These are phyloP conservation scores for Fusarium sp. DNA, from an alignment of 2,329 filamentous ascomycete genomes.

Conservation along the genomic window DNA sequence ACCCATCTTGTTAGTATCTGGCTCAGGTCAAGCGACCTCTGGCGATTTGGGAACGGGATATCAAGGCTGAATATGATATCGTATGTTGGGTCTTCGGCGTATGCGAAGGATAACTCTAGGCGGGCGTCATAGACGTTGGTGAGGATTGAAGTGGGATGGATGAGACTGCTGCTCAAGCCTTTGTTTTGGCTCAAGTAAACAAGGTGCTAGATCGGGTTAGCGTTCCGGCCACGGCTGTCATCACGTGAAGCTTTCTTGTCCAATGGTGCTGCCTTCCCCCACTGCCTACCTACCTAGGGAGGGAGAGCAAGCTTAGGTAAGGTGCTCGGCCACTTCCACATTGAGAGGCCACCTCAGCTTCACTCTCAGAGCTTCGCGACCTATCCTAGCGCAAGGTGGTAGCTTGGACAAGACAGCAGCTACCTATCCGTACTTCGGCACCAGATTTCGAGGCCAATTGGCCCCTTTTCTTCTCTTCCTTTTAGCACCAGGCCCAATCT, in stretches of 20 bases:
- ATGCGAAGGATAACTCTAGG: constrained; percentile 16
- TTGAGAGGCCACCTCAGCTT: constrained; percentile 57
- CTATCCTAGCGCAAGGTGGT: constrained; percentile 23
- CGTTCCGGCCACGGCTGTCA: background rate
- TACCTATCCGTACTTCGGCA: constrained; percentile 13
- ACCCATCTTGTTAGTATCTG: constrained; percentile 45
- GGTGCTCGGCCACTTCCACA: constrained; percentile 19
- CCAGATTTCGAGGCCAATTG: constrained; percentile 44
- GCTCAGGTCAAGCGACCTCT: background rate
- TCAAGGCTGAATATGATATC: background rate
- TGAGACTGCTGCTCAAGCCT: constrained; percentile 9
- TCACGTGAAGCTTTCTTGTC: constrained; percentile 32
- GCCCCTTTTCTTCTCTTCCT: constrained; percentile 23
- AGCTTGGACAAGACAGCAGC: constrained; percentile 22
- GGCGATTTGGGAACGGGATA: background rate
- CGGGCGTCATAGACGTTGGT: constrained; percentile 23
- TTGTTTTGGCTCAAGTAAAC: constrained; percentile 55
- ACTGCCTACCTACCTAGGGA: background rate
- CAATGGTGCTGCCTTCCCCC: constrained; percentile 24
- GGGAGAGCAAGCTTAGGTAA: constrained; percentile 44
- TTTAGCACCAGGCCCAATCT: constrained; percentile 7
- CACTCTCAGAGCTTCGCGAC: constrained; percentile 44
- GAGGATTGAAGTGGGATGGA: constrained; percentile 38
- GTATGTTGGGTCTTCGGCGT: constrained; percentile 8
- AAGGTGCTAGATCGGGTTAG: constrained; percentile 50